Conservation (phyloP, 2,329 filamentous ascomycete genomes). For the Pyricularia grisea region DNA sequence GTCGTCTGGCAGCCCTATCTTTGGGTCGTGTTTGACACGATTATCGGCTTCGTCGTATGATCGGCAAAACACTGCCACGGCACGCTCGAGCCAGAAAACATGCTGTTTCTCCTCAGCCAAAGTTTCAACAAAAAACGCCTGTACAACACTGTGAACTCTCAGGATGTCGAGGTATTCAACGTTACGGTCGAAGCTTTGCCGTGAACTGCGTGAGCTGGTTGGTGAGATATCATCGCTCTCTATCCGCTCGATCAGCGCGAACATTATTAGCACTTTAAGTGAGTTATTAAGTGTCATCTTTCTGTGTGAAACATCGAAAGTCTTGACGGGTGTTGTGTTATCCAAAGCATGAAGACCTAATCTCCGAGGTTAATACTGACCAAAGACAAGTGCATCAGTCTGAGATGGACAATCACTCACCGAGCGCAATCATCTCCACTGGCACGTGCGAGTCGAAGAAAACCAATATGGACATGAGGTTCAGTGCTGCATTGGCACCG, state of each 20-base stretch:
- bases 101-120: constrained; percentile 30
- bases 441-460: constrained; percentile 59
- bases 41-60: constrained; percentile 36
- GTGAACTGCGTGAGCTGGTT: constrained; percentile 27
- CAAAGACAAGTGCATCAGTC: neutral
- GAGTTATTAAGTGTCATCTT: constrained; percentile 34
- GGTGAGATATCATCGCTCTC: constrained; percentile 31
- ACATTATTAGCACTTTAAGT: constrained; percentile 38
- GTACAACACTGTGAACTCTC: constrained; percentile 40
- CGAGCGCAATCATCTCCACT: constrained; percentile 54
- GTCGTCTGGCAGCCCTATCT: constrained; percentile 38
- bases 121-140: constrained; percentile 40
- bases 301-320: constrained; percentile 25
- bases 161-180: constrained; percentile 39
- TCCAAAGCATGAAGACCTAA: constrained; percentile 35
- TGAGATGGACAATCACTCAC: constrained; percentile 19
- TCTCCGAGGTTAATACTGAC: neutral
- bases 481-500: constrained; percentile 44
- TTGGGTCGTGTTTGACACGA: constrained; percentile 29
- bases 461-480: constrained; percentile 53
- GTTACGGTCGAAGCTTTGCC: constrained; percentile 26
- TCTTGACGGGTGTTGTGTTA: constrained; percentile 34
- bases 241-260: constrained; percentile 41
- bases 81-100: constrained; percentile 38
- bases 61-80: constrained; percentile 35